Percentiles rank a stretch among this genome's conserved stretches.
Conservation (phyloP, 164 flowering plant genomes). For the Tetrastigma voinierianum region DNA sequence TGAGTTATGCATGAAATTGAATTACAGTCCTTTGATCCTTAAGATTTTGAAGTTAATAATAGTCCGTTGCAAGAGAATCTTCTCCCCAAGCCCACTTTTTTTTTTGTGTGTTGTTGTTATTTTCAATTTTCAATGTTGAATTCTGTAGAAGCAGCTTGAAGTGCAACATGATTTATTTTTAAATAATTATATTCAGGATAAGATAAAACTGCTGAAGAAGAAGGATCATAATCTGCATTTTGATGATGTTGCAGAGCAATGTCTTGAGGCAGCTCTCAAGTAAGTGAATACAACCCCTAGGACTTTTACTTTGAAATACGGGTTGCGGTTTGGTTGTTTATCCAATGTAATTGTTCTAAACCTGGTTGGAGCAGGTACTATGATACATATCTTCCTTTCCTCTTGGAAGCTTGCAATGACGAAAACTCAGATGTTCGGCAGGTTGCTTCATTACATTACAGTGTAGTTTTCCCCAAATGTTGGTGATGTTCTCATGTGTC, state of each 20-base stretch:
- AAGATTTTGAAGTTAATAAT: no score
- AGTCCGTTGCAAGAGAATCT: no score
- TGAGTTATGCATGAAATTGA: no score
- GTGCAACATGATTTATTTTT: not conserved
- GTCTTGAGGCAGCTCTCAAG: conserved; percentile 72
- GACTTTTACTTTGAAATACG: not conserved
- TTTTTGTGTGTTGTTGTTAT: not conserved
- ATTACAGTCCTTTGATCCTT: no score
- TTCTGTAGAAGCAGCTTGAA: not conserved
- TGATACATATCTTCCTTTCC: conserved; percentile 62
- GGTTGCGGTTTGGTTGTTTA: not conserved
- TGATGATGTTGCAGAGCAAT: conserved; percentile 82
- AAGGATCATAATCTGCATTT: conserved; percentile 72
- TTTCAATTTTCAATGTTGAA: not conserved
- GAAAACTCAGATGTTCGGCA: conserved; percentile 69
- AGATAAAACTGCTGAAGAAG: conserved; percentile 72
- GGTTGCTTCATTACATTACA: conserved; percentile 29
- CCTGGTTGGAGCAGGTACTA: conserved; percentile 48
- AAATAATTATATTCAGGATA: conserved; percentile 33
- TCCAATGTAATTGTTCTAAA: not conserved
- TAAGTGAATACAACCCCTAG: conserved; percentile 13
- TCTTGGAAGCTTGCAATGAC: conserved; percentile 79
- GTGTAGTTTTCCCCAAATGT: not conserved
- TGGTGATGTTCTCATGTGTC: not conserved
- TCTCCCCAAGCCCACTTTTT: not conserved